A percentile compares a stretch with the other conserved stretches of the same genome.
These are phyloP conservation scores for Alternaria ventricosa DNA, from an alignment of 2,329 filamentous ascomycete species.

Conservation along the genomic window DNA sequence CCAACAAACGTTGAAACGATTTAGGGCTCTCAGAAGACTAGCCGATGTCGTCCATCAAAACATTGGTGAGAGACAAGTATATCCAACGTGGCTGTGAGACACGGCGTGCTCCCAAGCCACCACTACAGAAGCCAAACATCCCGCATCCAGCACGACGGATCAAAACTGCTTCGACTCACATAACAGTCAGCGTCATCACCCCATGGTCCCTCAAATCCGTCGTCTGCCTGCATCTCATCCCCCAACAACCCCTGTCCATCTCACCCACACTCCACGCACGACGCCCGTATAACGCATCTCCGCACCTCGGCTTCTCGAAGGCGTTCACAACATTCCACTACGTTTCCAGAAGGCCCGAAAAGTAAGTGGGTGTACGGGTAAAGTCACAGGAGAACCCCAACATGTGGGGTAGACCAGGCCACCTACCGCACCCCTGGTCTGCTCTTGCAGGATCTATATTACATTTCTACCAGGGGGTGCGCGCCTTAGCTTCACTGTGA, in stretches of 20 bases:
- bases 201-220: background rate
- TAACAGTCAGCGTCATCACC: background rate
- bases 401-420: conserved; percentile 1
- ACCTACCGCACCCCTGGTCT: background rate
- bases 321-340: background rate
- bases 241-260: no score
- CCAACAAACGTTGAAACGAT: background rate
- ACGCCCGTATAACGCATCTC: no score
- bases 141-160: background rate
- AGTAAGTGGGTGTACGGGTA: conserved; percentile 3
- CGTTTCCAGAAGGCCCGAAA: conserved; percentile 12
- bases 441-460: conserved; percentile 10
- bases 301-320: conserved; percentile 3
- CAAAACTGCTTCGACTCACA: background rate
- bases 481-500: background rate
- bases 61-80: background rate
- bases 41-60: background rate
- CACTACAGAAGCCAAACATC: background rate
- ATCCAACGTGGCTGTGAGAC: background rate
- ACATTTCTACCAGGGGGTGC: background rate
- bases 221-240: background rate
- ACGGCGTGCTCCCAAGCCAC: background rate
- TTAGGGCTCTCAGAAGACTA: background rate
- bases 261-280: no score
- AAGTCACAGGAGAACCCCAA: conserved; percentile 2